phyloP scores from a whole-genome alignment of 352 stramenopile species.

The Globisporangium acanthophoron region DNA sequence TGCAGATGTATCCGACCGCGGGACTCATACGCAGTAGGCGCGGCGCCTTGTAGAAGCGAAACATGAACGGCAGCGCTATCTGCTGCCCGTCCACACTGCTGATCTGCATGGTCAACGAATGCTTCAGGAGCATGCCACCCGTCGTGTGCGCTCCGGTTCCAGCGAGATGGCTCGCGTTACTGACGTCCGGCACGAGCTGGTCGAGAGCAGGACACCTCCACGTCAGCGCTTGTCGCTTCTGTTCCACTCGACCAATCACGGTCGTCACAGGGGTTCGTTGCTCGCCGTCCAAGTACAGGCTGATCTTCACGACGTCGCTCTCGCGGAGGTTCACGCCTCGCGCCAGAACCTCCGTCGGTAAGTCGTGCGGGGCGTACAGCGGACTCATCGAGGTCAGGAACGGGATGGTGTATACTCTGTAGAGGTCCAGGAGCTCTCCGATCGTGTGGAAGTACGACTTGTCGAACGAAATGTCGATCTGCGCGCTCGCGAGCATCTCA shows the following conservation, averaged over 20 bases:
- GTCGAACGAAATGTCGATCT: constrained; percentile 59
- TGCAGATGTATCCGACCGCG: constrained; percentile 51
- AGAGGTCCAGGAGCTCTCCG: constrained; percentile 43
- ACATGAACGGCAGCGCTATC: constrained; percentile 39
- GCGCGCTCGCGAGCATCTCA: constrained; percentile 20
- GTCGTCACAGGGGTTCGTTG: constrained; percentile 11
- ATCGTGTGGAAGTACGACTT: constrained; percentile 33
- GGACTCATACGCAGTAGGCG: constrained; percentile 47
- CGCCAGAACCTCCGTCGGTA: constrained; percentile 41
- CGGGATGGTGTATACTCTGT: constrained; percentile 56
- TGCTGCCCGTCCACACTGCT: constrained; percentile 50
- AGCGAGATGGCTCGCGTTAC: background rate
- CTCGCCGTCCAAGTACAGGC: constrained; percentile 24
- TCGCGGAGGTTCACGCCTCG: constrained; percentile 33
- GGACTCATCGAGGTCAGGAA: constrained; percentile 37
- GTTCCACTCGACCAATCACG: constrained; percentile 29
- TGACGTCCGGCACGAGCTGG: background rate
- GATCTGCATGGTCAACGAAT: constrained; percentile 44
- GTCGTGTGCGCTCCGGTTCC: background rate
- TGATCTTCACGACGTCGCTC: constrained; percentile 36
- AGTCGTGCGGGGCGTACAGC: constrained; percentile 38
- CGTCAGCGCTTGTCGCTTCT: constrained; percentile 37
- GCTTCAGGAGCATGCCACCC: constrained; percentile 36
- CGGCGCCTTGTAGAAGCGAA: constrained; percentile 52
- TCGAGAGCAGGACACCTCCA: constrained; percentile 48